phyloP scores from a whole-genome alignment of 306 rosid species.

The Oemleria cerasiformis region DNA sequence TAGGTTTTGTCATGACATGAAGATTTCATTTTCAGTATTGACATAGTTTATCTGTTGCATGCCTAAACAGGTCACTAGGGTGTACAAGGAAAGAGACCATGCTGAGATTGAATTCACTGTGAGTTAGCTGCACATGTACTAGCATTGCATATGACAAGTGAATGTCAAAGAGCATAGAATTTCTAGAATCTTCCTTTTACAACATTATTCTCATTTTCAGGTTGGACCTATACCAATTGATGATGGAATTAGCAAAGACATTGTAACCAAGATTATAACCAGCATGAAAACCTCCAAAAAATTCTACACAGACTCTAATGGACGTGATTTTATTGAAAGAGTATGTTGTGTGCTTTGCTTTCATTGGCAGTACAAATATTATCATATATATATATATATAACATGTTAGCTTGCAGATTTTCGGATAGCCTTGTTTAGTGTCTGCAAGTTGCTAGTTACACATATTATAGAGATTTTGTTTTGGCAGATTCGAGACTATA shows the following conservation, averaged over 20 bases:
- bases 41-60: background rate
- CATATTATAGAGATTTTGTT: background rate
- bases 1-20: background rate
- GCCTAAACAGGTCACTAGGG: constrained; percentile 37
- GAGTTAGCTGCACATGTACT: constrained; percentile 4
- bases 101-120: constrained; percentile 42
- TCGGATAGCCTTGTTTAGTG: background rate
- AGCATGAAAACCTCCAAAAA: constrained; percentile 23
- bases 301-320: constrained; percentile 43
- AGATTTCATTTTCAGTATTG: background rate
- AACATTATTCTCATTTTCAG: constrained; percentile 17
- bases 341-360: constrained; percentile 21
- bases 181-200: background rate
- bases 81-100: constrained; percentile 44
- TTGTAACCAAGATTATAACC: constrained; percentile 35
- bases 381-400: background rate
- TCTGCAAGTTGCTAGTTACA: background rate
- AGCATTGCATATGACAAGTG: background rate
- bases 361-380: background rate
- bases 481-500: constrained; percentile 65
- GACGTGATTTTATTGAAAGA: constrained; percentile 45
- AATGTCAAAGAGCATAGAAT: background rate
- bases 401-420: background rate
- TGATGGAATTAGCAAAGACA: constrained; percentile 42
- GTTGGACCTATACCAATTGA: constrained; percentile 46